These are phyloP conservation scores for Fusarium fracticaudum DNA, from an alignment of 2,329 filamentous ascomycete species.

Conservation along the genomic window DNA sequence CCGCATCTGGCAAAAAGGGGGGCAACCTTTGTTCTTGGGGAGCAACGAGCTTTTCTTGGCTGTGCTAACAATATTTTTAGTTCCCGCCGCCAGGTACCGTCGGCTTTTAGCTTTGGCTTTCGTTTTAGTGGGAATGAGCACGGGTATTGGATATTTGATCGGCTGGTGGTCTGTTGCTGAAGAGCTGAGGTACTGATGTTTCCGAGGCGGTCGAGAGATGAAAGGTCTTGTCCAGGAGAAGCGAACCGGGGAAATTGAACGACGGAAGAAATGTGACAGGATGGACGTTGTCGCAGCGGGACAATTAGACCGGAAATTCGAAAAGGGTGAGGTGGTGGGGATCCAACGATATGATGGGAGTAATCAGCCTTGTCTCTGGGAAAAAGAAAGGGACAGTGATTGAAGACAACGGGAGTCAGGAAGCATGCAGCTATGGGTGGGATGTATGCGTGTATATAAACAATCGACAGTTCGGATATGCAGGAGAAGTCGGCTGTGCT, in stretches of 20 bases:
- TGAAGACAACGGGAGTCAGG: background rate
- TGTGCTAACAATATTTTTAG: slow-evolving; percentile 27
- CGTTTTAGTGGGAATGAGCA: slow-evolving; percentile 23
- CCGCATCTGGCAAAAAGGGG: slow-evolving; percentile 43
- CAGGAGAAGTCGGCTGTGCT: slow-evolving; percentile 12
- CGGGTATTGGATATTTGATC: slow-evolving; percentile 11
- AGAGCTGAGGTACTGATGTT: background rate
- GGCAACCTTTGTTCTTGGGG: slow-evolving; percentile 31
- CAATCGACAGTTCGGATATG: slow-evolving; percentile 21
- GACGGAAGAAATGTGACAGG: slow-evolving; percentile 18
- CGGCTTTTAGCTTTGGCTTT: slow-evolving; percentile 14
- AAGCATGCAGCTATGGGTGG: background rate
- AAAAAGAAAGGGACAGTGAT: background rate
- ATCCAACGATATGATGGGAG: slow-evolving; percentile 20
- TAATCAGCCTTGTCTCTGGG: background rate
- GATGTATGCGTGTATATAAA: slow-evolving; percentile 17
- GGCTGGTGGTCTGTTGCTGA: background rate
- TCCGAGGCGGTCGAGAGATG: background rate
- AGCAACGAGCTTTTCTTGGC: slow-evolving; percentile 27
- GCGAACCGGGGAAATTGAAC: slow-evolving; percentile 18
- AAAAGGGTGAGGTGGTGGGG: slow-evolving; percentile 20
- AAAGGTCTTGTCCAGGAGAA: slow-evolving; percentile 3
- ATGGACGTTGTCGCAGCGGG: slow-evolving; percentile 19
- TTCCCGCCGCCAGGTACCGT: slow-evolving; percentile 34
- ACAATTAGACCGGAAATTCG: background rate